Percentiles rank a stretch among this genome's conserved stretches.
phyloP scores from a whole-genome alignment of 306 rosid species.

The Glycine latifolia region DNA sequence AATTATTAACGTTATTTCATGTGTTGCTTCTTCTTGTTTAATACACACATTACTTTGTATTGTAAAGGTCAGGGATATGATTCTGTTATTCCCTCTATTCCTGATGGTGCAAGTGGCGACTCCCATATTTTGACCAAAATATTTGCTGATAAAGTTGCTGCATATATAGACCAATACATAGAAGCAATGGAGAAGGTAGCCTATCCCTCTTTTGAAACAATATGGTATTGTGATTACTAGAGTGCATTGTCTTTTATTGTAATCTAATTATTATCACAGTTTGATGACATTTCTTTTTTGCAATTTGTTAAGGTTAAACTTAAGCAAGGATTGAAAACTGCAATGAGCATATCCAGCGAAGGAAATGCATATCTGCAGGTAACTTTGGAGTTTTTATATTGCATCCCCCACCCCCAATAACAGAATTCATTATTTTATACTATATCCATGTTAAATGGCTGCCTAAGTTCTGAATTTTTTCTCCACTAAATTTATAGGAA shows the following conservation, averaged over 20 bases:
- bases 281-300: constrained; percentile 34
- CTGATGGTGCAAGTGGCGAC: constrained; percentile 63
- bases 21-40: background rate
- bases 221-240: constrained; percentile 10
- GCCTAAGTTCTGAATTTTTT: constrained; percentile 13
- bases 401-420: background rate
- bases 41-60: constrained; percentile 42
- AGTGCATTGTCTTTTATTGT: constrained; percentile 1
- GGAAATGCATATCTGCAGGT: constrained; percentile 95
- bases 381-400: constrained; percentile 30
- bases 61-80: constrained; percentile 84
- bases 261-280: constrained; percentile 27
- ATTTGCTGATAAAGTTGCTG: constrained; percentile 70
- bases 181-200: constrained; percentile 97
- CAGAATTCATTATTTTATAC: background rate
- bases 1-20: background rate
- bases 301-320: constrained; percentile 76
- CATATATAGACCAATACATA: constrained; percentile 73
- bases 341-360: constrained; percentile 87
- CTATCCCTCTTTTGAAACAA: constrained; percentile 30
- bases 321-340: constrained; percentile 89
- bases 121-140: constrained; percentile 67
- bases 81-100: constrained; percentile 72
- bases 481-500: constrained; percentile 59
- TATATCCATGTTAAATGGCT: background rate